Evolutionary conservation across 768 basidiomycete species (phyloP), one percentile per base, ranked within the genome.

Genomic region (Lactifluus piperatus): DNA sequence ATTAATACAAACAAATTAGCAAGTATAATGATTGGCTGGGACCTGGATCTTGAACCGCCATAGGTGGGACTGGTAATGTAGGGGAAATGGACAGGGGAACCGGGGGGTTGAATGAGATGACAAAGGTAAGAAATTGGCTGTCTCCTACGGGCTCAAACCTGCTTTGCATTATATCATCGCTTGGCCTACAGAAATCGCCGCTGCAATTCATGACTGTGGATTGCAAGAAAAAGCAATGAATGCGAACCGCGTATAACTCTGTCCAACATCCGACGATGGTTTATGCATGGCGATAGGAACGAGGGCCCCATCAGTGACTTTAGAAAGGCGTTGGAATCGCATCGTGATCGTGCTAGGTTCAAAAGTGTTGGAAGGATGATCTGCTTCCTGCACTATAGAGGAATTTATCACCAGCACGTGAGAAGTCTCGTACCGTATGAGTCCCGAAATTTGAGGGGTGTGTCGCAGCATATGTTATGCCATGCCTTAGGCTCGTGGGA

Each of bases 391-490:
- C 39, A 8, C 22, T 32, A 26, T 26, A 27, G 14, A 22, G 20
- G 4, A 14, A 36, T 36, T 18, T 14, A 18, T 20, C 5, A 16
- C 16, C 0, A 22, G 20, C 5, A 6, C 3, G n/a, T 14, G 11
- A 11, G 1, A 9, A n/a, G 30, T 5, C 22, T 43, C 57, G 20
- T 48, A 58, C 57, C 52, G 16, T 48, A 50, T 13, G 54, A 45
- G 22, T 44, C 58, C 30, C 36, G 53, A 30, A 60, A 60, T 11
- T 30, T 50, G 53, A 60, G 50, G 47, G 55, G 36, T n/a, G 43
- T 36, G 45, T 55, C 58, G n/a, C 53, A 36, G n/a, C 48, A 47
- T 11, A 60, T 30, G 24, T 55, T 49, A 6, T 60, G 53, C 58
- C 58, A 60, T 1, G 32, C n/a, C 22, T 45, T 54, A n/a, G 58